phyloP scores from a whole-genome alignment of 2,329 filamentous ascomycete genomes.

The Neodidymelliopsis sp. region DNA sequence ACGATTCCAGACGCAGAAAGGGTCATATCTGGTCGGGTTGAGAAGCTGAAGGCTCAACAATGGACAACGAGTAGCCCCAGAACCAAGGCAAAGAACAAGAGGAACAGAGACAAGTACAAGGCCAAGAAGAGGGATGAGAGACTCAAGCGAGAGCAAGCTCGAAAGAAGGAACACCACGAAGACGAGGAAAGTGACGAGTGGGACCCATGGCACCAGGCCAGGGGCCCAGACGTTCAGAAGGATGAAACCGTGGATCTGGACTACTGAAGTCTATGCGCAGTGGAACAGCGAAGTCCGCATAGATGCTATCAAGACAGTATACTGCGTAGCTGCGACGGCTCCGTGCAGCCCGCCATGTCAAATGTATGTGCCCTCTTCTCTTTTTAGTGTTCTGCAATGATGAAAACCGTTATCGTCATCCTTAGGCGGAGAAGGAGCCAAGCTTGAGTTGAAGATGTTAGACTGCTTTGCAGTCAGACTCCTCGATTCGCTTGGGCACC shows the following conservation, averaged over 20 bases:
- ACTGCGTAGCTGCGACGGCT: not conserved
- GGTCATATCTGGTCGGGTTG: slow-evolving; percentile 21
- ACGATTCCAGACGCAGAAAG: slow-evolving; percentile 14
- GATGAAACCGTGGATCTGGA: slow-evolving; percentile 54
- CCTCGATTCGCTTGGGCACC: slow-evolving; percentile 28
- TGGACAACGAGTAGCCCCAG: slow-evolving; percentile 38
- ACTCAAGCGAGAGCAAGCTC: slow-evolving; percentile 27
- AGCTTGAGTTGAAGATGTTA: slow-evolving; percentile 35
- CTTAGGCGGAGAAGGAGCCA: slow-evolving; percentile 75
- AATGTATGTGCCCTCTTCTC: slow-evolving; percentile 16
- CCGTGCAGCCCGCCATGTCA: no score
- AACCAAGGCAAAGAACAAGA: slow-evolving; percentile 35
- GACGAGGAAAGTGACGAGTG: slow-evolving; percentile 49
- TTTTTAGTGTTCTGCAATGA: slow-evolving; percentile 62
- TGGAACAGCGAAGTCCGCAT: not conserved
- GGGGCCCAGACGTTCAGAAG: slow-evolving; percentile 54
- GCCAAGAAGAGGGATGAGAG: slow-evolving; percentile 34
- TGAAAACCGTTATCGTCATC: slow-evolving; percentile 95
- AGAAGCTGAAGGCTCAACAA: slow-evolving; percentile 33
- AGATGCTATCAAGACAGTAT: not conserved
- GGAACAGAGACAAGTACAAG: slow-evolving; percentile 34
- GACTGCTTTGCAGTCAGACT: slow-evolving; percentile 28
- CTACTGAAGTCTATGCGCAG: slow-evolving; percentile 53
- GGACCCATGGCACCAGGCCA: slow-evolving; percentile 55
- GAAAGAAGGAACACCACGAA: slow-evolving; percentile 20